Base-by-base conservation (phyloP, 805 yeast species). In the Isabelozyma rhagii region DNA sequence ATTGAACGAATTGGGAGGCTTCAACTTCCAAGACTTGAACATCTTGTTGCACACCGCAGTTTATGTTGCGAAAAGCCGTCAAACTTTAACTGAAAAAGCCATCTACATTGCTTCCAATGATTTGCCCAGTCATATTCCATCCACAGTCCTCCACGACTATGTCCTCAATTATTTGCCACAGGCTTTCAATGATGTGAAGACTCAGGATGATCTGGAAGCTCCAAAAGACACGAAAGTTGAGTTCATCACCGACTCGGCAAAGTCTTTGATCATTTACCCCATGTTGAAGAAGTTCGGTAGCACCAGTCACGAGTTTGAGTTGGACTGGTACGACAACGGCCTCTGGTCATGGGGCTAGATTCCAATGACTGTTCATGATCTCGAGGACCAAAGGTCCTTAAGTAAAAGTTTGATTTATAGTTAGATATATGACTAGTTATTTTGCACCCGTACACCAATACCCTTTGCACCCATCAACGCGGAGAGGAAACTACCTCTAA, bases 11-110 rank as follows among this genome's bases (percentile, higher is more conserved):
- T 58, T 71, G 51, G 75, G 74, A n/a, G 75, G 74, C 1, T 59
- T 55, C 53, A 71, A 71, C 49, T 72, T 72, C 60, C 74, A 70
- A 48, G 77, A 72, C 52, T 61, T 69, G 50, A 73, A 67, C 51
- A 52, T 71, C 10, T 60, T 72, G 48, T 53, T 72, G 41, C 53
- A 57, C 8, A 50, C 62, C 2, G 75, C 75, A 5, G 55, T 62
- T 38, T 51, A 58, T 43, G 64, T 68, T 18, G 68, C 68, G 6
- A 56, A 53, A 38, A 55, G 62, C 17, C 53, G 63, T 39, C 46
- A 54, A 9, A 25, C 52, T 6, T 15, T 41, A 8, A 47, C 49
- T 25, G 46, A 53, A 11, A 44, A 43, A 5, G 43, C 55, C 1
- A 51, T 68, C 17, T 62, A 51, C 46, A 66, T 68, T 13, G 52